Conservation (phyloP, 805 yeast genomes). For the Zygosaccharomyces siamensis region DNA sequence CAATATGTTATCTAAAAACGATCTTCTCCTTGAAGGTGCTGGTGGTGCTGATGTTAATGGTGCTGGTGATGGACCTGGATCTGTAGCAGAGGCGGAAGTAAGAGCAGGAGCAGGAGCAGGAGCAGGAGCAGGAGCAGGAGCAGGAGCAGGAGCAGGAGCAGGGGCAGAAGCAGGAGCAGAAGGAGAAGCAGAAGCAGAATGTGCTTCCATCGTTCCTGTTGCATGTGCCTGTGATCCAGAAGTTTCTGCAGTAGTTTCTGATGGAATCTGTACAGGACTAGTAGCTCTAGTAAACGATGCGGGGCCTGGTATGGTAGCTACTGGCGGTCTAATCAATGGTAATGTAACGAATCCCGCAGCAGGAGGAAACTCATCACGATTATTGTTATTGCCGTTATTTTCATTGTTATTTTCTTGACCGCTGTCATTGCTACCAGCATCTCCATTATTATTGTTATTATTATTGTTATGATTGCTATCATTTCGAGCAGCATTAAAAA, state of each 20-base stretch:
- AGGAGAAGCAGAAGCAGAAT: not conserved
- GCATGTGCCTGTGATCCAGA: not conserved
- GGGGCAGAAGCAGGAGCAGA: not conserved
- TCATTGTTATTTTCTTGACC: slow-evolving; percentile 1
- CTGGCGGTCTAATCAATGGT: slow-evolving; percentile 1
- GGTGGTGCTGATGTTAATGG: not conserved
- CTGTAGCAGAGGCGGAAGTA: not conserved
- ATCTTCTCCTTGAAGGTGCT: slow-evolving; percentile 13
- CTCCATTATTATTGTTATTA: slow-evolving; percentile 11
- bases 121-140: not conserved
- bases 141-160: not conserved
- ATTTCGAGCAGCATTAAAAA: slow-evolving; percentile 16
- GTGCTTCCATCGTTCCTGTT: not conserved
- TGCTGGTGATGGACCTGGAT: not conserved
- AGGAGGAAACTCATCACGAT: not conserved
- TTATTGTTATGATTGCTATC: slow-evolving; percentile 6
- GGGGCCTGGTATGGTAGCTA: slow-evolving; percentile 2
- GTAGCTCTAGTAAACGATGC: not conserved
- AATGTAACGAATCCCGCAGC: not conserved
- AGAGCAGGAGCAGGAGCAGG: not conserved
- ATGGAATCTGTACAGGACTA: not conserved
- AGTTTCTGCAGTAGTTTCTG: not conserved
- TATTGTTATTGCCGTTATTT: slow-evolving; percentile 5
- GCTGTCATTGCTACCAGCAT: slow-evolving; percentile 5
- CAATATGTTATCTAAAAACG: slow-evolving; percentile 16